phyloP scores from a whole-genome alignment of 805 yeast genomes.

The Pichia scutulata region DNA sequence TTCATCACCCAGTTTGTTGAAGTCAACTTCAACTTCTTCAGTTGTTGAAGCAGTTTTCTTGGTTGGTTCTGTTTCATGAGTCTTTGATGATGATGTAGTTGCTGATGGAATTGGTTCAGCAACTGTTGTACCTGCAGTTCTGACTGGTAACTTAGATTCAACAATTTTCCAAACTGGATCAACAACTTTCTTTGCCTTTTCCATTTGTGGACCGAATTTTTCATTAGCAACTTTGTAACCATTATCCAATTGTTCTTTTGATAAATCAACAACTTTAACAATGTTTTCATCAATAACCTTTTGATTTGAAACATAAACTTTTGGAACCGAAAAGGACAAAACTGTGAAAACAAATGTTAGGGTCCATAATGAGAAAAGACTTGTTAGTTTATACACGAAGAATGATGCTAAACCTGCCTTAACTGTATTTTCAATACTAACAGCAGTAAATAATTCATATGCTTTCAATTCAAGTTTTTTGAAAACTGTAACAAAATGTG shows the following conservation, averaged over 20 bases:
- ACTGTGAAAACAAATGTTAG: conserved; percentile 51
- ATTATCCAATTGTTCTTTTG: conserved; percentile 45
- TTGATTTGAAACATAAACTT: conserved; percentile 64
- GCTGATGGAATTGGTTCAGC: conserved; percentile 11
- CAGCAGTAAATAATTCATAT: conserved; percentile 57
- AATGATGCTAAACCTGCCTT: conserved; percentile 64
- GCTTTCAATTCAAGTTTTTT: conserved; percentile 45
- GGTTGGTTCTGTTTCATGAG: conserved; percentile 3
- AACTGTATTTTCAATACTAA: conserved; percentile 63
- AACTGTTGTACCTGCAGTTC: conserved; percentile 69
- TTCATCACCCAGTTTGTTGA: conserved; percentile 13
- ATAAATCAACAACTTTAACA: conserved; percentile 36
- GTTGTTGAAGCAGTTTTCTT: conserved; percentile 5
- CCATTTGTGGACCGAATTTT: conserved; percentile 49
- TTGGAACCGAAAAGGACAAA: conserved; percentile 67
- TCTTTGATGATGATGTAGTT: conserved; percentile 8
- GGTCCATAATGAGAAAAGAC: conserved; percentile 67
- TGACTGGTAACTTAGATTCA: conserved; percentile 47
- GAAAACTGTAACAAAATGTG: conserved; percentile 33
- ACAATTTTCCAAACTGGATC: conserved; percentile 62
- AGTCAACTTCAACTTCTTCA: conserved; percentile 11
- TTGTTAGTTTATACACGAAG: conserved; percentile 62
- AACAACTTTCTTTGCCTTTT: conserved; percentile 47
- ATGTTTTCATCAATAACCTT: conserved; percentile 66
- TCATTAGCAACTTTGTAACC: conserved; percentile 31